Evolutionary conservation across 202 grass and related monocot species (phyloP), one percentile per base, ranked within the genome.

Genomic region (Elaeis oleifera): DNA sequence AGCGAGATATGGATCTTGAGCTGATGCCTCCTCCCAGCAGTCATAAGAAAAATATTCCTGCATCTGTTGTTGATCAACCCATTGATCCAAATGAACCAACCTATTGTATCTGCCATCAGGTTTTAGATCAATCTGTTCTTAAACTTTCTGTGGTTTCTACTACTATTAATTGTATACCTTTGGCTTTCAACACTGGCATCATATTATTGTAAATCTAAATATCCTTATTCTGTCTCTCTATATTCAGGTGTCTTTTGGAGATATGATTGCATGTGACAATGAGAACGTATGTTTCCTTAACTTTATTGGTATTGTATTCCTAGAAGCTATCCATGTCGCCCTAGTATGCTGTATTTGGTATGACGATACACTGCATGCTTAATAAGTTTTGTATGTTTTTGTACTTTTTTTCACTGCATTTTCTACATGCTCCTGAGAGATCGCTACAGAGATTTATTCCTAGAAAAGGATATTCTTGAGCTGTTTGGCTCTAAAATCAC

Each of bases 191-290:
- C 32, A 36, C 32, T 20, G 26, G 18, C 49, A 8, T 20, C 32
- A 22, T 59, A 56, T 51, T 56, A 23, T 22, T 56, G 18, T 22
- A 18, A 56, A 36, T 21, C 16, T 15, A 21, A 54, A 74, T 9
- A 36, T 36, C 32, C 32, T 36, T 36, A 32, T 48, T 80, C 32
- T 19, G 1, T 32, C 65, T 21, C 80, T 83, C 21, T 51, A 27
- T 31, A 81, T 81, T 72, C 81, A 91, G 92, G 63, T 97, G 63
- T 97, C 92, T 27, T 97, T 86, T 79, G 92, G 92, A 59, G 92
- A 97, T 74, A 97, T 91, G 92, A 91, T 97, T 61, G 92, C 92
- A 22, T 97, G 92, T 51, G 92, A 97, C 69, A 97, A 91, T 77
- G 92, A 97, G 25, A 97, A 79, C 72, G 92, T 97, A 91, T 91